A percentile compares a stretch with the other conserved stretches of the same genome.
Evolutionary conservation across 164 flowering plant genomes (phyloP).

Genomic region (Malania oleifera): DNA sequence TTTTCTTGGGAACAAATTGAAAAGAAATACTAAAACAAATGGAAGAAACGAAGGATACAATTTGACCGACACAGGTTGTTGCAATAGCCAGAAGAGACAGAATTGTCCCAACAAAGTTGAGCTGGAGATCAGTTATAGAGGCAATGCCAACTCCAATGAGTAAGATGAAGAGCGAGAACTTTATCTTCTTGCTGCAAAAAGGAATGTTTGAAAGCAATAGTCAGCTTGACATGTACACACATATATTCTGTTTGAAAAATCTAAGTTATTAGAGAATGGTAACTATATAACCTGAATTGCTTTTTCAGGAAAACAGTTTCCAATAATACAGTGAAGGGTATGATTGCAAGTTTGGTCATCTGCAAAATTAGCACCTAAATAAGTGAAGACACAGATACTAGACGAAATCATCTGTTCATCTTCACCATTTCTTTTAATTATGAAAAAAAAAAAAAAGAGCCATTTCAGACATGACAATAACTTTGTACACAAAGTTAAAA

Average conservation of each 20-base stretch:
- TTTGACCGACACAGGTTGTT: conserved; percentile 97
- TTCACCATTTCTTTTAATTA: no score
- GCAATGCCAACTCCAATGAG: conserved; percentile 94
- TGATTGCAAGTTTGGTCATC: conserved; percentile 99
- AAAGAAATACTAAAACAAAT: neutral
- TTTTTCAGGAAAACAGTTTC: conserved; percentile 87
- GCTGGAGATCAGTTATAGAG: conserved; percentile 91
- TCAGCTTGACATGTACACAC: no score
- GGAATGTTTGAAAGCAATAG: neutral
- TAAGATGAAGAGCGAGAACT: conserved; percentile 65
- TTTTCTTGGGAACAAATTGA: neutral
- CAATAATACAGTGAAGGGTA: conserved; percentile 89
- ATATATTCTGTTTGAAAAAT: no score
- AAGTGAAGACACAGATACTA: neutral
- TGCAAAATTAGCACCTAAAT: conserved; percentile 27
- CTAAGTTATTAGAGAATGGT: no score
- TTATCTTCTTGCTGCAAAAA: conserved; percentile 72
- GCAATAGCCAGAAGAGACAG: conserved; percentile 85
- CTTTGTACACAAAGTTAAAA: no score
- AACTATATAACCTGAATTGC: conserved; percentile 66
- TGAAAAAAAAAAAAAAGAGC: no score
- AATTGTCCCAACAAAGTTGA: conserved; percentile 77
- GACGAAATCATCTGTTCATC: no score
- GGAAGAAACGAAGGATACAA: conserved; percentile 62
- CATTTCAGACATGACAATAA: no score